phyloP scores from a whole-genome alignment of 2,329 filamentous ascomycete species.

The Nannizzia gypsea region DNA sequence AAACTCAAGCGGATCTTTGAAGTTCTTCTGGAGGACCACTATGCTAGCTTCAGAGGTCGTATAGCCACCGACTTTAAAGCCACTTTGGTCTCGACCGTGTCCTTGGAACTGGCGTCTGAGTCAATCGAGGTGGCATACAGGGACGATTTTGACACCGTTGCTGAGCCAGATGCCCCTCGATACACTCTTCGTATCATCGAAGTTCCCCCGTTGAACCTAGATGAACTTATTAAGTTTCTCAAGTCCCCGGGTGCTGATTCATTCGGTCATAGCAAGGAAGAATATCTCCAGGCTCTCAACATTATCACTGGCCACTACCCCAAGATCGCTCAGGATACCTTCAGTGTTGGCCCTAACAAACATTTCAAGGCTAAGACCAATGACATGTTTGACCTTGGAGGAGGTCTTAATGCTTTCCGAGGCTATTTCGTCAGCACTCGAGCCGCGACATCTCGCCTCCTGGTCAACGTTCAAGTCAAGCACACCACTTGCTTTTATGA shows the following conservation, averaged over 20 bases:
- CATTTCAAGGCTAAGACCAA: constrained; percentile 35
- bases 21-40: constrained; percentile 33
- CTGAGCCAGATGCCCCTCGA: constrained; percentile 21
- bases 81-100: constrained; percentile 25
- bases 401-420: constrained; percentile 45
- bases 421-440: constrained; percentile 54
- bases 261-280: constrained; percentile 35
- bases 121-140: constrained; percentile 26
- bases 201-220: constrained; percentile 25
- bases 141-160: constrained; percentile 26
- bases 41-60: constrained; percentile 17
- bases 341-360: constrained; percentile 43
- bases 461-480: constrained; percentile 54
- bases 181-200: constrained; percentile 27
- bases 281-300: constrained; percentile 48
- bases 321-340: constrained; percentile 31
- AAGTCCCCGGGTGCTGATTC: constrained; percentile 25
- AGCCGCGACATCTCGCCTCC: constrained; percentile 44
- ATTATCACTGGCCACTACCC: constrained; percentile 43
- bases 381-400: constrained; percentile 30
- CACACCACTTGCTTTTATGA: constrained; percentile 47
- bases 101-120: constrained; percentile 18
- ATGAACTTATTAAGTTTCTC: constrained; percentile 37
- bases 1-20: constrained; percentile 40
- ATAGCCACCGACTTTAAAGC: constrained; percentile 33